Evolutionary conservation across 371 early-diverging fungal genomes (phyloP).

Genomic region (Amoeboaphelidium occidentale): DNA sequence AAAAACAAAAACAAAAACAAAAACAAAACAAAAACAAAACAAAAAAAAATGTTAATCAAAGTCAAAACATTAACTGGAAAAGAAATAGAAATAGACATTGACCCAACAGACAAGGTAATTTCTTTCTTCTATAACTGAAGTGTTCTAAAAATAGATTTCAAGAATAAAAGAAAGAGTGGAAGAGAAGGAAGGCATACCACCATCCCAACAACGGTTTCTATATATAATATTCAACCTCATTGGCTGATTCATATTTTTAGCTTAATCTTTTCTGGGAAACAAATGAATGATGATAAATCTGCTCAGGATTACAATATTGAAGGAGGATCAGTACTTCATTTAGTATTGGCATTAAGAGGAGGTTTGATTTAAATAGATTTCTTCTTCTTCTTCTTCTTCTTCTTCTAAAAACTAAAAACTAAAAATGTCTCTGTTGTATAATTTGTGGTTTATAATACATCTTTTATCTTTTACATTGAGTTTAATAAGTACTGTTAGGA

Average conservation of each 20-base stretch:
- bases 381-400: no score
- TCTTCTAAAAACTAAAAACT: no score
- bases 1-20: background rate
- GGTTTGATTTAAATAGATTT: no score
- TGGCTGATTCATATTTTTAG: constrained; percentile 2
- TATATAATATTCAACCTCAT: background rate
- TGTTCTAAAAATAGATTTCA: constrained; percentile 26
- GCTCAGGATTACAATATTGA: constrained; percentile 49
- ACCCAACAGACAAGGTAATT: constrained; percentile 42
- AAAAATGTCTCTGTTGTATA: no score
- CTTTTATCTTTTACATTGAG: no score
- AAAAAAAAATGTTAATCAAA: no score
- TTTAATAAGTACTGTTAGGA: no score
- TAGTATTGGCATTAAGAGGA: constrained; percentile 93
- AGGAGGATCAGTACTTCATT: constrained; percentile 77
- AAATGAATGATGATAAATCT: constrained; percentile 61
- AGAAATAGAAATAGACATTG: constrained; percentile 81
- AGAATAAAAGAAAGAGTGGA: constrained; percentile 82
- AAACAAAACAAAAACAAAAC: background rate
- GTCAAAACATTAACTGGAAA: constrained; percentile 7
- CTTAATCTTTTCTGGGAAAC: constrained; percentile 80
- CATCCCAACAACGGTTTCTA: constrained; percentile 61
- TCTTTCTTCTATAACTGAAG: background rate
- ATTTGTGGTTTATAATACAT: no score
- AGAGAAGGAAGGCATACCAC: constrained; percentile 92